Evolutionary conservation across 768 basidiomycete genomes (phyloP), one percentile per base, ranked within the genome.

Genomic region (Lactifluus subvellereus): DNA sequence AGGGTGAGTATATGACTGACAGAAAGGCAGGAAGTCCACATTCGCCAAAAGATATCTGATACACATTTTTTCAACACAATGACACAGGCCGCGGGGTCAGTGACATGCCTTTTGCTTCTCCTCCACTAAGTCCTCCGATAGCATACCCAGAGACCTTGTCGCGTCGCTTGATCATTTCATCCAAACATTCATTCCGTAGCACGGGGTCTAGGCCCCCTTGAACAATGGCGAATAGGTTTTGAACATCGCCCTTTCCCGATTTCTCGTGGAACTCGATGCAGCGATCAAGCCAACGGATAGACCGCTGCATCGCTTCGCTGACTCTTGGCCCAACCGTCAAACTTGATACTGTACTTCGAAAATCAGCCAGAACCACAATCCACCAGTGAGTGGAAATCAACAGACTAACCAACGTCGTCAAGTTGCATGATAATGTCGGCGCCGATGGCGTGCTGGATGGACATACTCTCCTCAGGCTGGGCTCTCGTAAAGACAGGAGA

Each of bases 371-470:
- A 38, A 58, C 14, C 14, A 20, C 14, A n/a, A 8, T 20, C 22
- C 35, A 11, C 8, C 37, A n/a, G 2, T 37, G 40, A 45, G 14
- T 6, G 38, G 35, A 37, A 60, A 38, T 42, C 0, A 30, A 58
- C 54, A 42, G 49, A 76, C 86, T 72, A 69, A 88, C 91, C 91
- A 55, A 94, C 92, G 73, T 94, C 92, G 72, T 94, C 92, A 18
- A 94, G 80, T 72, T 92, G 93, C 94, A 96, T 95, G 64, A 96
- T 92, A 63, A 96, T 96, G 71, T 96, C 93, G 32, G 87, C 90
- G 6, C 93, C 92, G 48, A 96, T 94, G 8, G 87, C 80, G 70
- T 96, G 94, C 71, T 96, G 92, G 69, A 93, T 89, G 16, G 85
- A 84, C 47, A 95, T 94, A 69, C 89, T 91, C 77, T 94, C 89